Evolutionary conservation across 2,329 filamentous ascomycete genomes (phyloP).

Genomic region (Penicillium sp.): DNA sequence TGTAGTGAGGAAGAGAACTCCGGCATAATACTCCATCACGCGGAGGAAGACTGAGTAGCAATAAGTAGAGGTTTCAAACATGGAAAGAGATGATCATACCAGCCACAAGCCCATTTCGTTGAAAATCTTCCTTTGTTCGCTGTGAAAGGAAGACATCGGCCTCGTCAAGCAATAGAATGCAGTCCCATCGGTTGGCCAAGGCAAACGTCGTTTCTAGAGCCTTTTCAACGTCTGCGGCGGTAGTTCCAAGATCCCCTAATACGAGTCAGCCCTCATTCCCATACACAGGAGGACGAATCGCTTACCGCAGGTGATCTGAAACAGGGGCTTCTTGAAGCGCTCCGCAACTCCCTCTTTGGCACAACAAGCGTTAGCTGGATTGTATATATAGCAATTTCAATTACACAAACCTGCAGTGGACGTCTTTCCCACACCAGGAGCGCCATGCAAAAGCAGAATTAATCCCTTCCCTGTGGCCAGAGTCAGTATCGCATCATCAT

Average conservation of each 20-base stretch:
- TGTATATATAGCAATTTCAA: too few relatives aligned
- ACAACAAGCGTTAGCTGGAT: not conserved
- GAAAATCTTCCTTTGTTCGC: slow-evolving; percentile 35
- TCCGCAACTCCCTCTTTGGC: not conserved
- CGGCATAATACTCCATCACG: slow-evolving; percentile 46
- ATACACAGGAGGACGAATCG: too few relatives aligned
- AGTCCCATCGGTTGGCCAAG: not conserved
- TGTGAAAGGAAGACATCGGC: not conserved
- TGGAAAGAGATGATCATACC: not conserved
- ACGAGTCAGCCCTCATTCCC: too few relatives aligned
- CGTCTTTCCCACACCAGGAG: not conserved
- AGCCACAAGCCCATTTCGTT: not conserved
- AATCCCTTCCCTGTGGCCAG: not conserved
- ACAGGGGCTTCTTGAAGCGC: not conserved
- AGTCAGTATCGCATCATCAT: not conserved
- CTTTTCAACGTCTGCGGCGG: too few relatives aligned
- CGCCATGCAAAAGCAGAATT: not conserved
- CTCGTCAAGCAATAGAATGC: not conserved
- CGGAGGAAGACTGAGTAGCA: not conserved
- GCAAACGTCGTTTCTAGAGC: not conserved
- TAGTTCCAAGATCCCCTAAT: too few relatives aligned
- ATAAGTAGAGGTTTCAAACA: not conserved
- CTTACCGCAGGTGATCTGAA: slow-evolving; percentile 1
- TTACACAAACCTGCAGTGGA: not conserved
- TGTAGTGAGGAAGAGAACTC: slow-evolving; percentile 51